Conservation (phyloP, 1,139 yeast species). For the Scheffersomyces illinoinensis region DNA sequence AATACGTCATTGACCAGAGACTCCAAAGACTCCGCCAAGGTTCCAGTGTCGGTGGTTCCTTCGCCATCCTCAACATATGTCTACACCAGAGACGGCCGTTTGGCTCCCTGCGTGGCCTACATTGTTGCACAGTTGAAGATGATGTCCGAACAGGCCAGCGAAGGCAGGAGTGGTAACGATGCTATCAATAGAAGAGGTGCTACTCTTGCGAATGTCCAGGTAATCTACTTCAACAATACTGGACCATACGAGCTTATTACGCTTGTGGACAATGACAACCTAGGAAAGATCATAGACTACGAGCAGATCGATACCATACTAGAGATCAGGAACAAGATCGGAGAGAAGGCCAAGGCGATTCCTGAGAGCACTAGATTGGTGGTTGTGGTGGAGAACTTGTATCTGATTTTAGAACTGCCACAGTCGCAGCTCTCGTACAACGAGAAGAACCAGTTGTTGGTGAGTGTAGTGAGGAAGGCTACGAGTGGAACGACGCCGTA, state of each 20-base stretch:
- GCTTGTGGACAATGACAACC: not conserved
- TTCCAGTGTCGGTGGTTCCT: not conserved
- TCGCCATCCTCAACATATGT: not conserved
- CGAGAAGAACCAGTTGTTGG: slow-evolving; percentile 6
- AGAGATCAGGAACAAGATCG: slow-evolving; percentile 1
- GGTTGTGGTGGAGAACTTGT: slow-evolving; percentile 7
- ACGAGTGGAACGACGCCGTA: not conserved
- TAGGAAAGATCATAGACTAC: slow-evolving; percentile 8
- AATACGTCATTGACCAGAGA: not conserved
- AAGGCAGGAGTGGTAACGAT: not conserved
- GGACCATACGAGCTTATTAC: slow-evolving; percentile 8
- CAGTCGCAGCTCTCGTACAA: slow-evolving; percentile 5
- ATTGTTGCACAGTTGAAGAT: not conserved
- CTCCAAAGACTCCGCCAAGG: not conserved
- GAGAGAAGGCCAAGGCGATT: not conserved
- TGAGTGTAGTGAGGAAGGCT: slow-evolving; percentile 1
- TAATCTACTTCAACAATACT: slow-evolving; percentile 8
- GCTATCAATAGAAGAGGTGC: not conserved
- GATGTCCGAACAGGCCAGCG: not conserved
- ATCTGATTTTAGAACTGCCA: slow-evolving; percentile 4
- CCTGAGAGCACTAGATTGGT: not conserved
- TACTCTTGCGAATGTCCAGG: not conserved
- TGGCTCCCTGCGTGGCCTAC: not conserved
- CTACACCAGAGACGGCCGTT: not conserved
- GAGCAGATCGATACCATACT: slow-evolving; percentile 5